Evolutionary conservation across 2,329 filamentous ascomycete genomes (phyloP).

Genomic region (Talaromyces sp.): DNA sequence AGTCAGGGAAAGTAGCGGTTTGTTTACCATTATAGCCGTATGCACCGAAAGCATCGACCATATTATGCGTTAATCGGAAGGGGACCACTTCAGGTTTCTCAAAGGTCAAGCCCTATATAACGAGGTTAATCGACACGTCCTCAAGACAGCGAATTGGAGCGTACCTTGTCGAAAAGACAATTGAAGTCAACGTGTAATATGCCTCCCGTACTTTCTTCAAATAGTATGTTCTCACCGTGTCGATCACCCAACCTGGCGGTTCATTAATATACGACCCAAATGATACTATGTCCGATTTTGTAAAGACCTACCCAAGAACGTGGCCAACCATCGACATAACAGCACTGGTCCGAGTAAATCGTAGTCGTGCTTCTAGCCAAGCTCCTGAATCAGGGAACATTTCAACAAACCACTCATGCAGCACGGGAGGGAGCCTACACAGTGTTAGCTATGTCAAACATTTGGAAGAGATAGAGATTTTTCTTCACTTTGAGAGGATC

Average conservation of each 20-base stretch:
- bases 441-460: conserved; percentile 16
- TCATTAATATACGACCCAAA: background rate
- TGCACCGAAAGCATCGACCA: conserved; percentile 95
- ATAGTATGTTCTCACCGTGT: conserved; percentile 93
- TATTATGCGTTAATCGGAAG: conserved; percentile 96
- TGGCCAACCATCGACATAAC: conserved; percentile 99
- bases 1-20: background rate
- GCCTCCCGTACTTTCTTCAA: conserved; percentile 90
- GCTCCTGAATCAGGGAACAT: conserved; percentile 88
- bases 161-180: conserved; percentile 88
- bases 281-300: background rate
- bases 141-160: background rate
- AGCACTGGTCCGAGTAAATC: conserved; percentile 88
- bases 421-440: conserved; percentile 69
- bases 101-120: conserved; percentile 69
- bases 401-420: conserved; percentile 93
- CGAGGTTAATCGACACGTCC: background rate
- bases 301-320: conserved; percentile 61
- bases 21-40: conserved; percentile 73
- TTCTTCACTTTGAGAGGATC: conserved; percentile 46
- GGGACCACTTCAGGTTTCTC: conserved; percentile 91
- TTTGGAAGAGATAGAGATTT: background rate
- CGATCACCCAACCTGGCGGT: conserved; percentile 70
- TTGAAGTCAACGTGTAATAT: conserved; percentile 99
- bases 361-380: conserved; percentile 85